Percentiles rank a stretch among this genome's conserved stretches.
phyloP scores from a whole-genome alignment of 768 basidiomycete species.

The Suillus subalutaceus region DNA sequence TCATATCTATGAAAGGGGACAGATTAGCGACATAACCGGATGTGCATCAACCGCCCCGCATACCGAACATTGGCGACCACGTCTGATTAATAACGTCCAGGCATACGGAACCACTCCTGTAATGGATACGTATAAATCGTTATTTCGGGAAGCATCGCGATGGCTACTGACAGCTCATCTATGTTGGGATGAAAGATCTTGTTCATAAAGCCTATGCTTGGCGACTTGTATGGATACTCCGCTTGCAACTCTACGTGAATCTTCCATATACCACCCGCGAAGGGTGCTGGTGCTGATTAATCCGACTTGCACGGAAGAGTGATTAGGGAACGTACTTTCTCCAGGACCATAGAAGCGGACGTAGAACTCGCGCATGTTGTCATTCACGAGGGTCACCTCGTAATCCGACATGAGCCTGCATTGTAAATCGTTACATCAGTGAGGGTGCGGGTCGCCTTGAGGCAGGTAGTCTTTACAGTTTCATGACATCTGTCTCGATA shows the following conservation, averaged over 20 bases:
- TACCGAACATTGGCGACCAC: constrained; percentile 99
- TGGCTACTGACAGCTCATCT: constrained; percentile 85
- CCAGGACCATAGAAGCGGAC: constrained; percentile 92
- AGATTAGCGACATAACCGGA: constrained; percentile 5
- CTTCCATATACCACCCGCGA: constrained; percentile 98
- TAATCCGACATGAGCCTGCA: constrained; percentile 96
- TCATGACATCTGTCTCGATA: constrained; percentile 99
- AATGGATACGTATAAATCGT: constrained; percentile 15
- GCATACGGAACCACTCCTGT: constrained; percentile 95
- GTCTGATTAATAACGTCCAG: constrained; percentile 99
- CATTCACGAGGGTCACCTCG: constrained; percentile 96
- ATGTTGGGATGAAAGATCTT: constrained; percentile 99
- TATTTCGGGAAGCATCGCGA: constrained; percentile 10
- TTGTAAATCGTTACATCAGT: constrained; percentile 16
- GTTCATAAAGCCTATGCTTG: constrained; percentile 99
- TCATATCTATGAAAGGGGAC: constrained; percentile 71
- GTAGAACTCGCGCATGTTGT: constrained; percentile 99
- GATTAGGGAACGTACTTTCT: constrained; percentile 71
- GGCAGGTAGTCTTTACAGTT: constrained; percentile 63
- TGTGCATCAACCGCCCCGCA: constrained; percentile 31
- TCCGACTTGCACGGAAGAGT: constrained; percentile 9
- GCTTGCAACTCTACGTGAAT: constrained; percentile 99
- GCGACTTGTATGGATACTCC: constrained; percentile 98
- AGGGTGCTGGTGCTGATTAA: constrained; percentile 68
- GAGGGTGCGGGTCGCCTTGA: neutral